Base-by-base conservation (phyloP, 352 stramenopile genomes). In the Phytophthora rubi region DNA sequence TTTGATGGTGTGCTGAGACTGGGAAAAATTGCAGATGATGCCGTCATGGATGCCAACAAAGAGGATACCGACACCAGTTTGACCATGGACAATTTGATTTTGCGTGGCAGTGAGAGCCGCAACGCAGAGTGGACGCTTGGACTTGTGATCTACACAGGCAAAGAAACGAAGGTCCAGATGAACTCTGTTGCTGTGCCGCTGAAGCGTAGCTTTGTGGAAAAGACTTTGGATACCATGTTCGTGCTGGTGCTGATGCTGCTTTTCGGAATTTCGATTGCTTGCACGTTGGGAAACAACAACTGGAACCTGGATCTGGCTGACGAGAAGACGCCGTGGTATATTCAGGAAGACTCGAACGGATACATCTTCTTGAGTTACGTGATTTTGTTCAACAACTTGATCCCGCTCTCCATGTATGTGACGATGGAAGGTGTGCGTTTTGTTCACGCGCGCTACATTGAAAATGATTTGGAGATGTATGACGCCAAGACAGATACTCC, bases 301-400 rank as follows among this genome's bases (percentile, higher is more conserved):
- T 97, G 88, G 89, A 82, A 91, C 53, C 79, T 92, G 59, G 79
- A 88, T 23, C 56, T 89, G 49, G 73, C 88, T 13, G 59, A 86
- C n/a, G 78, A 76, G 12, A 47, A 21, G 23, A 80, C 74, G 0
- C 84, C 86, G 6, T 94, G 86, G 86, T 94, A 94, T 66, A 92
- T 94, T 26, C 65, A 76, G 13, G 62, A 82, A 39, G 80, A 79
- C 32, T 77, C 79, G 44, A 92, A 91, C 65, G 84, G 87, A 63
- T 96, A 94, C 68, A 94, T 96, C 61, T 97, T 97, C 65, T 70
- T 97, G 54, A 95, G 86, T 79, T 97, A 95, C 62, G 82, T 97
- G 53, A 96, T 97, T 47, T 65, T 97, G 47, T 96, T 96, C 69
- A 96, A 96, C 77, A 95, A 95, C 59, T 73, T 96, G 45, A 95